These are phyloP conservation scores for Pythium apleroticum DNA, from an alignment of 352 stramenopile genomes.

Conservation along the genomic window DNA sequence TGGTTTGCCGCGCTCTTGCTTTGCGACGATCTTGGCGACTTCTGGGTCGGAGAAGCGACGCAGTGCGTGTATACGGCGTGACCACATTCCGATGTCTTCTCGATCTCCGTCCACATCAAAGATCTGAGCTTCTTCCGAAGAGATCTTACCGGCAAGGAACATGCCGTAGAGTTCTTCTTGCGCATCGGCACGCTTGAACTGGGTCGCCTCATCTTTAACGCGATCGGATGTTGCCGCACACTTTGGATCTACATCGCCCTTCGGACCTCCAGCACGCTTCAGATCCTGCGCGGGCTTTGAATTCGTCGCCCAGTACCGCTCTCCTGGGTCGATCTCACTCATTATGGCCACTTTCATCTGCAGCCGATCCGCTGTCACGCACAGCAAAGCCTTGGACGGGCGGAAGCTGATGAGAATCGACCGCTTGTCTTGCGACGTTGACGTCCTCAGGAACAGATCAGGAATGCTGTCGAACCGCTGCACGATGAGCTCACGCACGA, in stretches of 20 bases:
- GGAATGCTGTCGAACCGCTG: constrained; percentile 55
- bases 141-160: constrained; percentile 65
- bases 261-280: too few relatives aligned
- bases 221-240: constrained; percentile 20
- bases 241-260: constrained; percentile 25
- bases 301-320: constrained; percentile 38
- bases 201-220: constrained; percentile 33
- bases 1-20: neutral
- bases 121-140: constrained; percentile 57
- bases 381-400: constrained; percentile 44
- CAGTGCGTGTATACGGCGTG: constrained; percentile 56
- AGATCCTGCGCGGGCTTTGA: too few relatives aligned
- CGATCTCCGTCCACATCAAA: constrained; percentile 39
- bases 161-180: constrained; percentile 73
- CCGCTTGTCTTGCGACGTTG: constrained; percentile 26
- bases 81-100: constrained; percentile 65
- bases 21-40: constrained; percentile 24
- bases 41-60: constrained; percentile 37
- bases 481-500: constrained; percentile 68
- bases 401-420: constrained; percentile 53
- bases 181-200: constrained; percentile 39
- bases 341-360: constrained; percentile 46
- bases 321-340: constrained; percentile 46
- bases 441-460: constrained; percentile 41
- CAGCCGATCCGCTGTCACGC: constrained; percentile 42